Conservation (phyloP, 208 protist species). For the Trypanosoma conorhini region DNA sequence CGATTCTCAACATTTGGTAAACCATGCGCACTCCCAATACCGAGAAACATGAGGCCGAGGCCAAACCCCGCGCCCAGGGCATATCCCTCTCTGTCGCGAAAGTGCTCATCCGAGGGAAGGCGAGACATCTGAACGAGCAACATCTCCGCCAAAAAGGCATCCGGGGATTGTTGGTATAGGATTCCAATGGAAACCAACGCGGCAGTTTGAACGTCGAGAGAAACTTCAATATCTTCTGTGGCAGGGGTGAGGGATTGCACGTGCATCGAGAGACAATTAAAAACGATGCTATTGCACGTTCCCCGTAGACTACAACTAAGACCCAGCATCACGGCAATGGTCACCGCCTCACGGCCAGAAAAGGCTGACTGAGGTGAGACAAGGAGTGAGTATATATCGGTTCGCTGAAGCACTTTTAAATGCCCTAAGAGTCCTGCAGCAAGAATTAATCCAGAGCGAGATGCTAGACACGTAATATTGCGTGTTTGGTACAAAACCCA, state of each 20-base stretch:
- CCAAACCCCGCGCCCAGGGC: conserved; percentile 72
- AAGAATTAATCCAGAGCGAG: conserved; percentile 69
- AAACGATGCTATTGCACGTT: conserved; percentile 74
- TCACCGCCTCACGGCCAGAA: conserved; percentile 68
- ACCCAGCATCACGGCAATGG: conserved; percentile 83
- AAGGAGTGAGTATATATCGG: conserved; percentile 86
- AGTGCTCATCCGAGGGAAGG: conserved; percentile 87
- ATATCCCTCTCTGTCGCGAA: conserved; percentile 76
- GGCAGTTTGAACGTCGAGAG: conserved; percentile 78
- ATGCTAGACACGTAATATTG: conserved; percentile 51
- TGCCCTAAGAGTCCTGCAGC: conserved; percentile 80
- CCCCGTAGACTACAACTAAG: conserved; percentile 88
- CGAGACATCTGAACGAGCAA: conserved; percentile 84
- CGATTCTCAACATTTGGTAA: conserved; percentile 56
- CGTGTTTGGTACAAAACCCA: conserved; percentile 91
- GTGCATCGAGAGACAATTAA: conserved; percentile 86
- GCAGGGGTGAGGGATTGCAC: conserved; percentile 80
- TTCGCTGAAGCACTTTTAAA: conserved; percentile 77
- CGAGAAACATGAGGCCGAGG: conserved; percentile 79
- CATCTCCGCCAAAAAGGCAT: conserved; percentile 79
- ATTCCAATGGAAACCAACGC: conserved; percentile 80
- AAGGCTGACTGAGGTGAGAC: conserved; percentile 63
- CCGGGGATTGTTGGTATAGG: conserved; percentile 63
- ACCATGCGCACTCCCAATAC: conserved; percentile 52
- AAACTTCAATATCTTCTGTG: conserved; percentile 85